These are phyloP conservation scores for Claviceps purpurea DNA, from an alignment of 2,329 filamentous ascomycete genomes.

Conservation along the genomic window DNA sequence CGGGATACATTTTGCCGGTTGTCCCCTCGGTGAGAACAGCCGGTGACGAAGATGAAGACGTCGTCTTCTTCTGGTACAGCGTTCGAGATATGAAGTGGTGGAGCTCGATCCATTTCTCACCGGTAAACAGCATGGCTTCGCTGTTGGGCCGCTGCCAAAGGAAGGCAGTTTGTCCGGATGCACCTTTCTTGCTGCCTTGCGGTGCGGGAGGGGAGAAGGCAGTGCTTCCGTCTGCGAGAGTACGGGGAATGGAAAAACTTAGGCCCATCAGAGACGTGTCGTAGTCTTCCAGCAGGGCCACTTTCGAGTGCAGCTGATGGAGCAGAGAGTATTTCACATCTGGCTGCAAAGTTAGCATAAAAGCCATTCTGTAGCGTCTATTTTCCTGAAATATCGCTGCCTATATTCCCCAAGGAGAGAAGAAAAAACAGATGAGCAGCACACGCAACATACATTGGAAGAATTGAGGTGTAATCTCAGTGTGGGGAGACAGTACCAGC, in stretches of 20 bases:
- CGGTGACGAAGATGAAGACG: conserved; percentile 19
- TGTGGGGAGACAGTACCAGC: conserved; percentile 70
- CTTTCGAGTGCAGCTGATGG: conserved; percentile 59
- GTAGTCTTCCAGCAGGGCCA: conserved; percentile 29
- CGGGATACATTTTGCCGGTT: conserved; percentile 55
- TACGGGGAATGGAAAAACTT: conserved; percentile 60
- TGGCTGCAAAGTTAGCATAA: conserved; percentile 13
- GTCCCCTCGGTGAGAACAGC: conserved; percentile 37
- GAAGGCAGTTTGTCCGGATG: conserved; percentile 41
- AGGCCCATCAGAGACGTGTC: conserved; percentile 56
- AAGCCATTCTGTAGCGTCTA: no score
- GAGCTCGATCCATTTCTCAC: conserved; percentile 75
- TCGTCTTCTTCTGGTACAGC: conserved; percentile 30
- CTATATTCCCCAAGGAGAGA: neutral
- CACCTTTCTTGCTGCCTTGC: conserved; percentile 8
- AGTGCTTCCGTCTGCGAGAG: conserved; percentile 46
- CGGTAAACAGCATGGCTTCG: conserved; percentile 70
- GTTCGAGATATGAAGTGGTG: conserved; percentile 64
- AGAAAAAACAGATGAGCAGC: neutral
- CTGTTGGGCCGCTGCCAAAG: conserved; percentile 77
- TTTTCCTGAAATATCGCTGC: no score
- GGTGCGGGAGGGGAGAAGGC: conserved; percentile 35
- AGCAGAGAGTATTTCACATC: conserved; percentile 66
- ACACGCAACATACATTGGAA: conserved; percentile 50
- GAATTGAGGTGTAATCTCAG: conserved; percentile 67